Base-by-base conservation (phyloP, 768 basidiomycete species). In the Macrolepiota fuliginosa region DNA sequence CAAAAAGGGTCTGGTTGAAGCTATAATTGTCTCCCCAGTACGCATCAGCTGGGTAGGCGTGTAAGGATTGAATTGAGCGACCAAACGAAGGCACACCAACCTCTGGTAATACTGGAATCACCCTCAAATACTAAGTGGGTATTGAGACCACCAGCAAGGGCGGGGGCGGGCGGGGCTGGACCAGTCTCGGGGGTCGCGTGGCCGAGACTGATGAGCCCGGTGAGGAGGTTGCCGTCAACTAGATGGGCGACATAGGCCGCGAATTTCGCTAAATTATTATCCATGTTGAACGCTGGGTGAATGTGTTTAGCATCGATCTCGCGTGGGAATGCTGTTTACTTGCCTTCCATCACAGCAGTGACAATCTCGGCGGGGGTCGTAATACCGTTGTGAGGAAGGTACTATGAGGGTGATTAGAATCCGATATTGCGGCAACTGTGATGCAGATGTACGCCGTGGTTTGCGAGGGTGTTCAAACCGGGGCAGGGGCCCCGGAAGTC, bases 131-230 rank as follows among this genome's bases (percentile, higher is more conserved):
- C 62, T 24, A 51, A 58, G 39, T 67, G 64, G 0, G 61, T 64
- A 45, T 64, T 65, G 22, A 66, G 40, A 22, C 67, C 67, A 37
- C 64, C 65, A 5, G 62, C 65, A 29, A 53, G 45, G 27, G 67
- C 67, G 3, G 67, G 67, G 10, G 50, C 10, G n/a, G 62, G 59
- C 15, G 67, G 67, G 54, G 62, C 64, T 12, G 58, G 62, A 3
- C 67, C 67, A 9, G 67, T 68, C 39, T 56, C 46, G 11, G 25
- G 29, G 4, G 64, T 63, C 63, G 65, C 63, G 13, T 47, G 61
- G 9, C 68, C 66, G 40, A 67, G 65, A 51, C 66, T 68, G 29
- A 67, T 37, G 7, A 65, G 49, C 27, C 65, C 53, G 13, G 66
- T 67, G 39, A 66, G 39, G 12, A 64, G 25, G 54, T 67, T 67